Evolutionary conservation across 331 rosid genomes (phyloP).

Genomic region (Rhamnella rubrinervis): DNA sequence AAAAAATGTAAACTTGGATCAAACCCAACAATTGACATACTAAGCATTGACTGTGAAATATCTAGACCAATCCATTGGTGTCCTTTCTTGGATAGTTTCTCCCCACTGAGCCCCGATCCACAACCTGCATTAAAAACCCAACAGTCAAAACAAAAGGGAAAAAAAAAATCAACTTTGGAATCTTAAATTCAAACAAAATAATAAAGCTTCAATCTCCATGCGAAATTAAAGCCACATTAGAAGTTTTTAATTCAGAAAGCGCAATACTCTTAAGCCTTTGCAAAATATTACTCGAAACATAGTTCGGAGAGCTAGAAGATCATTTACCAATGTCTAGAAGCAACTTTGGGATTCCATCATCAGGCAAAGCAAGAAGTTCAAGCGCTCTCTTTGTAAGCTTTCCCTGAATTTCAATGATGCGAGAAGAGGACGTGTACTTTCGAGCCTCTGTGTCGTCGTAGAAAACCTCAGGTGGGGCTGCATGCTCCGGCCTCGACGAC

Average conservation of each 20-base stretch:
- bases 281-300: neutral
- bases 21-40: slow-evolving; percentile 37
- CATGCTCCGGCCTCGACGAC: slow-evolving; percentile 71
- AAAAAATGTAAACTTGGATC: neutral
- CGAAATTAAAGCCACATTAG: too few relatives aligned
- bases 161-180: neutral
- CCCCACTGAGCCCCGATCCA: slow-evolving; percentile 98
- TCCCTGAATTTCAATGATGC: slow-evolving; percentile 78
- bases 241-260: too few relatives aligned
- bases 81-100: slow-evolving; percentile 68
- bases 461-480: slow-evolving; percentile 96
- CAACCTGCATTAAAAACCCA: slow-evolving; percentile 51
- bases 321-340: slow-evolving; percentile 79
- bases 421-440: slow-evolving; percentile 87
- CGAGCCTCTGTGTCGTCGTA: slow-evolving; percentile 83
- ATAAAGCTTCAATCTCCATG: too few relatives aligned
- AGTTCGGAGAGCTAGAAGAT: neutral
- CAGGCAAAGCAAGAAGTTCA: slow-evolving; percentile 82
- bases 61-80: slow-evolving; percentile 96
- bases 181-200: neutral
- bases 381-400: slow-evolving; percentile 77
- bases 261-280: too few relatives aligned
- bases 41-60: slow-evolving; percentile 86
- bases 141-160: neutral
- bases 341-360: slow-evolving; percentile 75